Conservation (phyloP, 2,329 filamentous ascomycete genomes). For the Cytospora piceae region DNA sequence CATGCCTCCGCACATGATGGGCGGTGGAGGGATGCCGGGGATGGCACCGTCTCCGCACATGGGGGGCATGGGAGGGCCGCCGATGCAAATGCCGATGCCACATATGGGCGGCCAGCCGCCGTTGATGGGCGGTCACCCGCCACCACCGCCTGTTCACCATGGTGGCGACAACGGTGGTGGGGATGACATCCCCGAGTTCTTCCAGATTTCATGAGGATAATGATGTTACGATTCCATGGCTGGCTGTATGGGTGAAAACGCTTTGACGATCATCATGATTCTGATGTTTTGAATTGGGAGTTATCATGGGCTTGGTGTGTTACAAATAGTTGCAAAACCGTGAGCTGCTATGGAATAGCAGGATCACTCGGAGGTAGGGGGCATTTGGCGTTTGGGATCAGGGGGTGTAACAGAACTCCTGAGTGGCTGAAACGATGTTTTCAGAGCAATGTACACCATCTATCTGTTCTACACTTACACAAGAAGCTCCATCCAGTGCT, state of each 20-base stretch:
- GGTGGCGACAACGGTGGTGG: constrained; percentile 2
- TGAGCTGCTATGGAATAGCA: not conserved
- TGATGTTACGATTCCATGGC: constrained; percentile 6
- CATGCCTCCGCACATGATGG: constrained; percentile 6
- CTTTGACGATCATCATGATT: not conserved
- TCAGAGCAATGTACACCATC: constrained; percentile 9
- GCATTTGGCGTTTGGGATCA: not conserved
- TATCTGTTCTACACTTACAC: not conserved
- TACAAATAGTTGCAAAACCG: not conserved
- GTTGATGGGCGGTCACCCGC: constrained; percentile 9
- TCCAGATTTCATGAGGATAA: constrained; percentile 4
- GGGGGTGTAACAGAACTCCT: constrained; percentile 21
- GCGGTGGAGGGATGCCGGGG: constrained; percentile 20
- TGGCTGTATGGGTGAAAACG: not conserved
- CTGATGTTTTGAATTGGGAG: not conserved
- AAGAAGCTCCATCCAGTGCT: not conserved
- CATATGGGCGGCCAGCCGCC: not conserved
- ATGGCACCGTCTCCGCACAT: constrained; percentile 22
- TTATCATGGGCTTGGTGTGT: not conserved
- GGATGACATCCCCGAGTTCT: constrained; percentile 17
- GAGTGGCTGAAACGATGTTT: constrained; percentile 3
- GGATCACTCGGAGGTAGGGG: not conserved
- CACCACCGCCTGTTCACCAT: not conserved
- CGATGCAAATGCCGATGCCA: constrained; percentile 5
- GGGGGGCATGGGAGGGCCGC: not conserved